A percentile compares a stretch with the other conserved stretches of the same genome.
Evolutionary conservation across 768 basidiomycete genomes (phyloP).

Genomic region (Leucosporidium scottii): DNA sequence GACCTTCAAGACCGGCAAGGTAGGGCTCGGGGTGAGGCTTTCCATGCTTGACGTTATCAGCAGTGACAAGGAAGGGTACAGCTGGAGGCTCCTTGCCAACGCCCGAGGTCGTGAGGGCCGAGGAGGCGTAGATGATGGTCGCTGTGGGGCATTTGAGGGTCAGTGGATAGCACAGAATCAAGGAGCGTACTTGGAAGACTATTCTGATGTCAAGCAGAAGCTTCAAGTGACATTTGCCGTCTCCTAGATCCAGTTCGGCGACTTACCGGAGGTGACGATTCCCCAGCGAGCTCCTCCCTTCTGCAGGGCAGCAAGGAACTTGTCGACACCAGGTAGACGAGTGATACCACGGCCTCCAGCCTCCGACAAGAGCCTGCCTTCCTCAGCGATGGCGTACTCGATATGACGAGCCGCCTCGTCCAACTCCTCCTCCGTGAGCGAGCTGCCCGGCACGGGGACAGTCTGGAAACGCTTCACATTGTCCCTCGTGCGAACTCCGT

Average conservation of each 20-base stretch:
- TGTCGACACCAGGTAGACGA: conserved; percentile 57
- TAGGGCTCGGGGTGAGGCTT: conserved; percentile 90
- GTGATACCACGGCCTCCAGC: conserved; percentile 43
- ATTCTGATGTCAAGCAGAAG: not conserved
- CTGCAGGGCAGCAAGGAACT: conserved; percentile 54
- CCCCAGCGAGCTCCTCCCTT: conserved; percentile 62
- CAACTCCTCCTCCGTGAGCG: conserved; percentile 16
- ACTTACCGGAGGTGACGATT: conserved; percentile 71
- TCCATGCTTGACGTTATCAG: conserved; percentile 64
- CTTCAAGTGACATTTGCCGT: not conserved
- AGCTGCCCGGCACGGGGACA: conserved; percentile 10
- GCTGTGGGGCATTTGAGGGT: conserved; percentile 50
- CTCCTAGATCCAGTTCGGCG: not conserved
- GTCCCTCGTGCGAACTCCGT: conserved; percentile 32
- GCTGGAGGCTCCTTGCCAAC: conserved; percentile 51
- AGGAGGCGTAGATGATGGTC: conserved; percentile 61
- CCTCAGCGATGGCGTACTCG: conserved; percentile 31
- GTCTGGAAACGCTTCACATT: conserved; percentile 28
- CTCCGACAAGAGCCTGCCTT: conserved; percentile 15
- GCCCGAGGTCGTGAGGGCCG: conserved; percentile 58
- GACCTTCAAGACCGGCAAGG: conserved; percentile 59
- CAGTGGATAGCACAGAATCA: not conserved
- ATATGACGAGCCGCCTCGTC: conserved; percentile 11
- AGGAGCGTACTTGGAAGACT: not conserved
- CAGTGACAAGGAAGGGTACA: conserved; percentile 59